Conservation (phyloP, 805 yeast species). For the Grigorovia yakushimaensis region DNA sequence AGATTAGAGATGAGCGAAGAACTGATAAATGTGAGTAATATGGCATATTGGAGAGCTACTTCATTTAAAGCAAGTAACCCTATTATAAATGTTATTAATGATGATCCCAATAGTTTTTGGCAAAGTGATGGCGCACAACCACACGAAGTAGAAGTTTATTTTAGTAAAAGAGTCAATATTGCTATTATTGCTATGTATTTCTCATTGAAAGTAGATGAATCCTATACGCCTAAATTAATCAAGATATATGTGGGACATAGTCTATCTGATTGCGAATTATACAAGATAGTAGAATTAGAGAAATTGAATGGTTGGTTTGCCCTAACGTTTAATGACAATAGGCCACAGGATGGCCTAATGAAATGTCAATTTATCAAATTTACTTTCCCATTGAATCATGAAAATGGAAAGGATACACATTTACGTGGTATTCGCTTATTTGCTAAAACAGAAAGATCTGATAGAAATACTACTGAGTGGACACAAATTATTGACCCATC, state of each 20-base stretch:
- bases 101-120: constrained; percentile 71
- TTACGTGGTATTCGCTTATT: constrained; percentile 53
- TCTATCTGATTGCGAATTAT: constrained; percentile 20
- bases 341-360: constrained; percentile 14
- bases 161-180: constrained; percentile 64
- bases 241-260: constrained; percentile 27
- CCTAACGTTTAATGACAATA: constrained; percentile 19
- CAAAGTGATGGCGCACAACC: constrained; percentile 93
- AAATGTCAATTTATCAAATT: constrained; percentile 25
- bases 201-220: constrained; percentile 68
- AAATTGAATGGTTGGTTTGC: constrained; percentile 28
- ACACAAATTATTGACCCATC: not conserved
- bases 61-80: constrained; percentile 68
- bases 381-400: constrained; percentile 50
- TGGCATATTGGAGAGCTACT: constrained; percentile 80
- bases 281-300: constrained; percentile 19
- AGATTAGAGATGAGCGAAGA: constrained; percentile 30
- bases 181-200: constrained; percentile 62
- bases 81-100: constrained; percentile 60
- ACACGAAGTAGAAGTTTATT: constrained; percentile 69
- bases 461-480: not conserved
- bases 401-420: constrained; percentile 93
- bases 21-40: constrained; percentile 62
- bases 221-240: constrained; percentile 65
- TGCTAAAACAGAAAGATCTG: constrained; percentile 2